Percentiles rank a stretch among this genome's conserved stretches.
phyloP scores from a whole-genome alignment of 768 basidiomycete genomes.

The Pulveroboletus frians region DNA sequence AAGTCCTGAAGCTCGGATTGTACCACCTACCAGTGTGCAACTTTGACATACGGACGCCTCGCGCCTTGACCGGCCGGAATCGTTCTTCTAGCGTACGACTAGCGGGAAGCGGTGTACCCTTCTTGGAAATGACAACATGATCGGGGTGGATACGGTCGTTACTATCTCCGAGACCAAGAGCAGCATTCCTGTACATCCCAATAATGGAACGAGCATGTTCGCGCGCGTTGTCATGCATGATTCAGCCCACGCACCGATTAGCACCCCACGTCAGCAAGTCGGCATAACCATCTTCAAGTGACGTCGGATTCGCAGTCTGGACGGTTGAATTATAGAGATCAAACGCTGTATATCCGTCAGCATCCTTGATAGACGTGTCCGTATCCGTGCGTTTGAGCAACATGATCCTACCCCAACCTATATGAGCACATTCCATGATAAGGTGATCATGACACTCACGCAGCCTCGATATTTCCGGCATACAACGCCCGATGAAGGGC shows the following conservation, averaged over 20 bases:
- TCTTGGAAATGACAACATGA: constrained; percentile 48
- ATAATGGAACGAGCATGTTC: not conserved
- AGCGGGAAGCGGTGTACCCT: constrained; percentile 9
- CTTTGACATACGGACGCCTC: constrained; percentile 74
- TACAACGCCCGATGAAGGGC: constrained; percentile 86
- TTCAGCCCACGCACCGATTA: constrained; percentile 49
- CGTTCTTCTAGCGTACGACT: constrained; percentile 35
- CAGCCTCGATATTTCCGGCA: constrained; percentile 65
- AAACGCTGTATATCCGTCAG: constrained; percentile 86
- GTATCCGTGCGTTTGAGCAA: constrained; percentile 72
- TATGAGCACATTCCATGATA: constrained; percentile 11
- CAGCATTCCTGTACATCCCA: constrained; percentile 60
- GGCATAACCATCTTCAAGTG: constrained; percentile 31
- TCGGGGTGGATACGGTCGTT: constrained; percentile 80
- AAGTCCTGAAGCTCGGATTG: not conserved
- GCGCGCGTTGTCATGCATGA: not conserved
- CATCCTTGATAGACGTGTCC: constrained; percentile 69
- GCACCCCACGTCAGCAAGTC: constrained; percentile 87
- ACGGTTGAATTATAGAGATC: constrained; percentile 92
- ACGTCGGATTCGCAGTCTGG: constrained; percentile 58
- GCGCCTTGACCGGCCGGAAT: constrained; percentile 60
- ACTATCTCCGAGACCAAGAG: constrained; percentile 78
- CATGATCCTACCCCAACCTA: constrained; percentile 48
- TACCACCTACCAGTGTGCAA: constrained; percentile 69
- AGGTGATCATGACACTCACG: constrained; percentile 39